Base-by-base conservation (phyloP, 1,139 yeast species). In the Candida sp. region DNA sequence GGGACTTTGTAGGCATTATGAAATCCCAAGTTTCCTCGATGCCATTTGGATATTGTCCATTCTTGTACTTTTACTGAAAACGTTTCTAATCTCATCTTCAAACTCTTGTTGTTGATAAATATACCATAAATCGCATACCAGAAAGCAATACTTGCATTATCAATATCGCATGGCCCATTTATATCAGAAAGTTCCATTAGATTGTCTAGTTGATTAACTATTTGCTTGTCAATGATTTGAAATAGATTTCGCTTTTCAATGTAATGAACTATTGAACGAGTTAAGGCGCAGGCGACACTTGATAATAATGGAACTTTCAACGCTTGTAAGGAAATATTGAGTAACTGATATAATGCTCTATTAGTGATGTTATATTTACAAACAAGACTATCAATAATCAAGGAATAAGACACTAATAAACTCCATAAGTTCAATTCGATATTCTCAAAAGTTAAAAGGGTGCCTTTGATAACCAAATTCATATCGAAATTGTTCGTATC, bases 81-180 rank as follows among this genome's bases (percentile, higher is more conserved):
- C 1, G 39, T 36, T 7, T 12, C 9, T 37, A 12, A 32, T 29
- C 6, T 37, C 11, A 19, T 37, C 21, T 37, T 37, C n/a, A 37
- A 12, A 12, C 41, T 36, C 15, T 49, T 48, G 39, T 54, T 57
- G 4, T 56, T 58, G 32, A 60, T 59, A 8, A 74, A 66, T 5
- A 77, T 52, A n/a, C 60, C 59, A 22, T 68, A 57, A 5, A 78
- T 50, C 0, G 70, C 54, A 42, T 68, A 59, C 90, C 91, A 84
- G 46, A 84, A 79, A 15, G 57, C 53, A 38, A 80, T 63, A 5
- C 85, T 66, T 43, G 73, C 77, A 38, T 73, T 63, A 42, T 70
- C 65, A 1, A 82, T 45, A 1, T 45, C 32, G 1, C 60, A 55
- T 0, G 93, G 91, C 0, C 91, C 91, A 53, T 75, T 77, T 1